Conservation (phyloP, 73 alveolate species). For the Breviolum minutum region DNA sequence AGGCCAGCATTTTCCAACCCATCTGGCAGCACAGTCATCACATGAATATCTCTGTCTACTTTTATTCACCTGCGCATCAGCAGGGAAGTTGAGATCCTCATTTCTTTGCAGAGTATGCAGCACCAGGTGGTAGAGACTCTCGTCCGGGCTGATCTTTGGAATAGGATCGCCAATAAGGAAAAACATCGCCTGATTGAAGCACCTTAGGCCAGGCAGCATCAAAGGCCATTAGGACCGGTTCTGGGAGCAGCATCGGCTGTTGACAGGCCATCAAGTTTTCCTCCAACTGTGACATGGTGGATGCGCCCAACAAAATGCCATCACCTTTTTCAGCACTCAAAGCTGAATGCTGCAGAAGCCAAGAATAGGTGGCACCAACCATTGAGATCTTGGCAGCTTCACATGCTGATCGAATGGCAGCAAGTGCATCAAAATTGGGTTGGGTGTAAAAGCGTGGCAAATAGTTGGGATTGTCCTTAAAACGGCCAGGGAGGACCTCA, state of each 20-base stretch:
- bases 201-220: constrained; percentile 80
- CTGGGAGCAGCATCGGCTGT: not conserved
- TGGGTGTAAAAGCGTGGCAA: constrained; percentile 88
- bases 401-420: constrained; percentile 42
- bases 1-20: not conserved
- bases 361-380: constrained; percentile 57
- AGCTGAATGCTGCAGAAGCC: constrained; percentile 61
- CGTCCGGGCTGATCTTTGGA: constrained; percentile 79
- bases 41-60: too few species aligned
- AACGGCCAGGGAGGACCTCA: constrained; percentile 76
- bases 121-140: constrained; percentile 63
- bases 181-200: constrained; percentile 20
- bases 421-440: constrained; percentile 75
- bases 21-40: too few species aligned
- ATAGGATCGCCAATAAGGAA: constrained; percentile 86
- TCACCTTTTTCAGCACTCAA: constrained; percentile 68
- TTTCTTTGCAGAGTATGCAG: constrained; percentile 78
- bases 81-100: not conserved
- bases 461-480: constrained; percentile 93
- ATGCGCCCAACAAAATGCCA: constrained; percentile 63
- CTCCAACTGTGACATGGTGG: constrained; percentile 39
- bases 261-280: constrained; percentile 18
- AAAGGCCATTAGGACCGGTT: constrained; percentile 37
- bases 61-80: too few species aligned
- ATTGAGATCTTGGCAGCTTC: constrained; percentile 22